Base-by-base conservation (phyloP, 305 asterid genomes). In the Fraxinus sp. region DNA sequence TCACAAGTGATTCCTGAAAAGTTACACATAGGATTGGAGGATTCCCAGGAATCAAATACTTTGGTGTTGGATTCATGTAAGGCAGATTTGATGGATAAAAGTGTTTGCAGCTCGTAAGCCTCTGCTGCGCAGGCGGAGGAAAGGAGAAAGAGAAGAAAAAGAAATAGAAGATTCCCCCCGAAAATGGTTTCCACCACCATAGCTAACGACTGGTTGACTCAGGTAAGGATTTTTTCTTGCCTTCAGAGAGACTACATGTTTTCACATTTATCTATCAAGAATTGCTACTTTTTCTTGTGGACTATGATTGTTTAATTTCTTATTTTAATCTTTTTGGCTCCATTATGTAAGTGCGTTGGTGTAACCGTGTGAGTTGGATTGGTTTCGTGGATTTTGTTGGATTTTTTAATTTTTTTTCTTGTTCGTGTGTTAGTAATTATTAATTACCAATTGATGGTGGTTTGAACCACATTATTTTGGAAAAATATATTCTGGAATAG, bases 31-130 rank as follows among this genome's bases (percentile, higher is more conserved):
- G 83, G 78, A 72, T 59, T 87, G 0, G 76, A 77, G 7, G 75
- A 68, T 20, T 81, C 52, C 92, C 92, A 89, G 26, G 84, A 75
- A 75, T 87, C 80, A 77, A 89, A 87, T 4, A 87, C 82, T 3
- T 28, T 16, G 62, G 86, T 43, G 33, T 26, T 71, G 26, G 90
- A 22, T 71, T 76, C 80, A 7, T 78, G 41, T 28, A 86, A 84
- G 77, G 86, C 52, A 2, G 87, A 11, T 79, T 89, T 87, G 49
- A 89, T 73, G 49, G 87, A 59, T 2, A 87, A 28, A 20, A 89
- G 88, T 26, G 80, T 68, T 18, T 83, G 75, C 6, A 86, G 87
- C 32, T 86, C 88, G 75, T 81, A 84, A 46, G 87, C 79, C 7
- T 77, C 20, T 0, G 35, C 35, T 8, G 73, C 35, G n/a, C 73